Conservation (phyloP, 176 grass and related monocot genomes). For the Triticum monococcum region DNA sequence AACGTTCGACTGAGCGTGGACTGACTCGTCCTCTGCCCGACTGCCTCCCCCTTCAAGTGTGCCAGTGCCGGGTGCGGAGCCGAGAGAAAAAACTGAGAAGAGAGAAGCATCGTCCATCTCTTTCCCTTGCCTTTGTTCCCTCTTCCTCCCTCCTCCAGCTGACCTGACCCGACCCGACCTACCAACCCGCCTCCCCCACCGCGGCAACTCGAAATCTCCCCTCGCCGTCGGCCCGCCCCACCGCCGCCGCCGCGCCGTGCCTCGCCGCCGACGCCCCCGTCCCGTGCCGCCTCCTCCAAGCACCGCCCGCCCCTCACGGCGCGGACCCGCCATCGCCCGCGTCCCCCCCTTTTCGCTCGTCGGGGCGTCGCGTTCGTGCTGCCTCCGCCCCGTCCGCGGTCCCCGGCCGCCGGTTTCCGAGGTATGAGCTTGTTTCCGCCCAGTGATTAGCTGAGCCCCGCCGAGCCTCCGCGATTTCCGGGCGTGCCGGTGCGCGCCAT, state of each 20-base stretch:
- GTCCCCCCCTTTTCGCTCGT: not conserved
- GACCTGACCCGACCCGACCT: too few species aligned
- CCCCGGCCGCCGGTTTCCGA: not conserved
- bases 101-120: not conserved
- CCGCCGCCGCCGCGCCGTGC: too few species aligned
- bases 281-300: not conserved
- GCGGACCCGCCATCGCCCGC: too few species aligned
- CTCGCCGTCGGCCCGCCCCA: too few species aligned
- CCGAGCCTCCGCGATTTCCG: not conserved
- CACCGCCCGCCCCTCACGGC: not conserved
- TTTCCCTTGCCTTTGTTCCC: not conserved
- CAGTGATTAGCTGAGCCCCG: not conserved
- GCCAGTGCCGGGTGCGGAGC: not conserved
- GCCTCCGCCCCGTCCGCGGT: not conserved
- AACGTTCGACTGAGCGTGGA: not conserved
- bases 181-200: not conserved
- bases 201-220: not conserved
- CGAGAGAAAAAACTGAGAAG: not conserved
- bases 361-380: not conserved
- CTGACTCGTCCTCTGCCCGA: not conserved
- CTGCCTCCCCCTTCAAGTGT: not conserved
- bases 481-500: not conserved
- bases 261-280: not conserved
- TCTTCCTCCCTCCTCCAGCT: not conserved
- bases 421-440: not conserved